phyloP scores from a whole-genome alignment of 371 early-diverging fungal species.

The Conidiobolus incongruus region DNA sequence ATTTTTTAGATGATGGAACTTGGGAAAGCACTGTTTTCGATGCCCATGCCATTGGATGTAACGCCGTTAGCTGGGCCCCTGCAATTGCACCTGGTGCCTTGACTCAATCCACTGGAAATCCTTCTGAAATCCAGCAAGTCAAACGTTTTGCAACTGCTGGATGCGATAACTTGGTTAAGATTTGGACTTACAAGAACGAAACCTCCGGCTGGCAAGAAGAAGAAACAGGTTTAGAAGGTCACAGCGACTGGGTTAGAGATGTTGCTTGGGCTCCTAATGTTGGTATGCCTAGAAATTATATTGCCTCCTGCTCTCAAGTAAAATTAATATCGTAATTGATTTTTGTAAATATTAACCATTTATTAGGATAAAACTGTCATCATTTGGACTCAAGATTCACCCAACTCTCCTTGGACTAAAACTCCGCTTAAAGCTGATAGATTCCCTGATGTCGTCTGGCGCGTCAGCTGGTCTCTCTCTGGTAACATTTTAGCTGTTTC shows the following conservation, averaged over 20 bases:
- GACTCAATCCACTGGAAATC: constrained; percentile 29
- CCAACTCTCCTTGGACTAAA: constrained; percentile 42
- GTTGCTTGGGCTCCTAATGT: constrained; percentile 91
- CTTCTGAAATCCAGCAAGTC: constrained; percentile 20
- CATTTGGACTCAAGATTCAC: constrained; percentile 80
- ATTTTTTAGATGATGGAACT: constrained; percentile 45
- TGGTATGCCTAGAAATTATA: constrained; percentile 66
- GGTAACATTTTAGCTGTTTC: constrained; percentile 92
- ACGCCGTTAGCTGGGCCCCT: constrained; percentile 90
- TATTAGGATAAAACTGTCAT: constrained; percentile 72
- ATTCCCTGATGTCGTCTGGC: constrained; percentile 94
- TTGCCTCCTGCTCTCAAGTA: constrained; percentile 85
- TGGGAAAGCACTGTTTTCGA: constrained; percentile 53
- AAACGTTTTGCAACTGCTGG: constrained; percentile 85
- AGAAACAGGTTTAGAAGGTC: constrained; percentile 66
- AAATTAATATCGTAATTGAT: too few relatives aligned
- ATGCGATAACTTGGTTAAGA: constrained; percentile 87
- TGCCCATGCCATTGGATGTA: constrained; percentile 84
- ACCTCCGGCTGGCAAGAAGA: constrained; percentile 40
- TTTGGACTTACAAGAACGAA: constrained; percentile 72
- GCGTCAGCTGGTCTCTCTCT: constrained; percentile 84
- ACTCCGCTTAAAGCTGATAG: constrained; percentile 42
- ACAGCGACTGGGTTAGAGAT: constrained; percentile 97
- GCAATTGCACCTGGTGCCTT: constrained; percentile 63
- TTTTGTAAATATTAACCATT: too few relatives aligned